Conservation (phyloP, 768 basidiomycete species). For the Calocera viscosa region DNA sequence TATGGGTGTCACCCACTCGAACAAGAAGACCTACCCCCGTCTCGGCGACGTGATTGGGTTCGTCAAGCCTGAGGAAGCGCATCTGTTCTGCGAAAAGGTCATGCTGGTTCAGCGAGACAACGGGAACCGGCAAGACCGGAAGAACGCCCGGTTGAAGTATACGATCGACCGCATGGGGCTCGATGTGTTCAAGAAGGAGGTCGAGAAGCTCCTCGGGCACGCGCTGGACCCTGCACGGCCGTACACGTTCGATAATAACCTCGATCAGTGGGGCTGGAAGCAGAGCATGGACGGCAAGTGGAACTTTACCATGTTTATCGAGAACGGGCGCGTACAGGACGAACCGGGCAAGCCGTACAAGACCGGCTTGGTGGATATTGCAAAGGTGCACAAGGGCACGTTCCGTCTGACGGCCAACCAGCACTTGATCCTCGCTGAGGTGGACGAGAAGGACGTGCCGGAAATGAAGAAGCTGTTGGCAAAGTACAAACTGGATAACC, state of each 20-base stretch:
- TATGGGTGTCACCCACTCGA: slow-evolving; percentile 98
- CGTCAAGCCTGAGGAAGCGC: slow-evolving; percentile 76
- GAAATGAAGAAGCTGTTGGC: slow-evolving; percentile 66
- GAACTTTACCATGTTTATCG: slow-evolving; percentile 89
- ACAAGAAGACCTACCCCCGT: slow-evolving; percentile 97
- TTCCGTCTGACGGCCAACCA: slow-evolving; percentile 95
- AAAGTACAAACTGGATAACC: slow-evolving; percentile 81
- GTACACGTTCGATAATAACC: slow-evolving; percentile 73
- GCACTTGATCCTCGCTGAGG: slow-evolving; percentile 78
- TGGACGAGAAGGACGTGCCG: slow-evolving; percentile 57
- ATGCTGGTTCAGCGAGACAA: slow-evolving; percentile 91
- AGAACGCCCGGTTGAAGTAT: slow-evolving; percentile 89
- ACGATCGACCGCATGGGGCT: slow-evolving; percentile 94
- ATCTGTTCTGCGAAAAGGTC: slow-evolving; percentile 78
- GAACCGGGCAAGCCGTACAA: slow-evolving; percentile 85
- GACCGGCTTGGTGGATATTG: slow-evolving; percentile 82
- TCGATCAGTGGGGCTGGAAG: slow-evolving; percentile 91
- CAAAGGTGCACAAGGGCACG: slow-evolving; percentile 82
- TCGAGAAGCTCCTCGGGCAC: slow-evolving; percentile 80
- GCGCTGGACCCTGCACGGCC: slow-evolving; percentile 56
- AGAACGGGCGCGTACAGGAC: slow-evolving; percentile 96
- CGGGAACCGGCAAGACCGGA: slow-evolving; percentile 70
- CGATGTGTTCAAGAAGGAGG: slow-evolving; percentile 72
- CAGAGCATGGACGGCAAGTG: slow-evolving; percentile 76
- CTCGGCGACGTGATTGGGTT: slow-evolving; percentile 81